Evolutionary conservation across 108 stramenopile genomes (phyloP), one percentile per base, ranked within the genome.

Genomic region (Aurantiochytrium sp.): DNA sequence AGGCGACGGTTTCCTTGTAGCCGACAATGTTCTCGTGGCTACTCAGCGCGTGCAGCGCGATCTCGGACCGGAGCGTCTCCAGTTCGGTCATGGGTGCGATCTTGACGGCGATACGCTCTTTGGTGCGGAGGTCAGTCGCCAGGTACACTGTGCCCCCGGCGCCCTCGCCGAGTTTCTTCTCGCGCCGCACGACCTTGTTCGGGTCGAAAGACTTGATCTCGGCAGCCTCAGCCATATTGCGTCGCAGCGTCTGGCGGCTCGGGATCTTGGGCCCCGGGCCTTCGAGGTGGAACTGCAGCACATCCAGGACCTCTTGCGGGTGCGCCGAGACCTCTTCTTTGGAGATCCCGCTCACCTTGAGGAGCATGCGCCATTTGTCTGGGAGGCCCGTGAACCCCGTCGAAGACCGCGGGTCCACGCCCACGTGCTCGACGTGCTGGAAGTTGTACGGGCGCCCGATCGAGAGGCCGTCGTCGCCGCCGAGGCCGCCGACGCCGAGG

Each of bases 241-340:
- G 55, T 52, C 87, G 22, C 48, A 90, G 48, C 32, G 87, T 68
- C 4, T 41, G 48, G 31, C 69, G 54, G 4, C 52, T 68, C 0
- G 91, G 91, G n/a, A 90, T n/a, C 27, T 48, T 54, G 4, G 92
- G 91, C 45, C 68, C 85, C 1, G 92, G 89, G 2, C 94, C 94
- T 34, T 94, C 92, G 88, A 94, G 92, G 92, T 94, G 93, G 30
- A 93, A 92, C 6, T 89, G 90, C 32, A 94, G 85, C 15, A 90
- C 93, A 42, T 93, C 93, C 48, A 94, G 89, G 24, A 94, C 94
- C 4, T 91, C 92, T 59, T 94, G 92, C 2, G 94, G 94, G 89
- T 94, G 90, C 12, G 87, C 92, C 37, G 68, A 89, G 10, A 90
- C 93, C 52, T 94, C 93, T 54, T 93, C 90, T 55, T 91, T 94